These are phyloP conservation scores for Penicillium atrosanguineum DNA, from an alignment of 495 filamentous ascomycete species.

Conservation along the genomic window DNA sequence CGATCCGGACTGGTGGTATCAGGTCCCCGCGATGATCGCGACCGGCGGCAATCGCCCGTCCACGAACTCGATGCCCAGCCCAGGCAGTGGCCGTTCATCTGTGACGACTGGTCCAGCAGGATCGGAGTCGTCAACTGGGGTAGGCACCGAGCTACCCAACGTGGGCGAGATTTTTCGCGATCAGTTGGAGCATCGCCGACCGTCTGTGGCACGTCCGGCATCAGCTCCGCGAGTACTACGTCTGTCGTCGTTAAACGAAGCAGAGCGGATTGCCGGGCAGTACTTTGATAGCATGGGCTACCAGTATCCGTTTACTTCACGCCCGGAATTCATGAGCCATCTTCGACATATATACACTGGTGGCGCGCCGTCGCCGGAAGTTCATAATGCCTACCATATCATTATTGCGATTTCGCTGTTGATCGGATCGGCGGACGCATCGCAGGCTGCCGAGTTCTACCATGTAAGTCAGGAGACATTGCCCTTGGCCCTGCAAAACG, in stretches of 20 bases:
- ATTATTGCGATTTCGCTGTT: constrained; percentile 40
- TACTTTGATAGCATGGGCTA: constrained; percentile 48
- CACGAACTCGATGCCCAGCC: constrained; percentile 20
- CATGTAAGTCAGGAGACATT: constrained; percentile 40
- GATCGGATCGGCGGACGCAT: constrained; percentile 35
- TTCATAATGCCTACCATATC: constrained; percentile 42
- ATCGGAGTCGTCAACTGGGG: constrained; percentile 21
- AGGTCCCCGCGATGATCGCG: constrained; percentile 42
- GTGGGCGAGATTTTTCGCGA: constrained; percentile 48
- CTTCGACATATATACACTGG: constrained; percentile 42
- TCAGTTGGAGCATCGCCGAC: constrained; percentile 43
- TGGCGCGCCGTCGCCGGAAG: constrained; percentile 34
- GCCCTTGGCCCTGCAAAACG: constrained; percentile 39
- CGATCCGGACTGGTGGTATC: constrained; percentile 44
- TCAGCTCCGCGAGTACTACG: constrained; percentile 36
- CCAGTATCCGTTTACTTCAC: constrained; percentile 45
- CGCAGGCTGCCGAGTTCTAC: constrained; percentile 40
- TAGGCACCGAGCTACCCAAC: constrained; percentile 40
- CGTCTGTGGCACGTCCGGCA: constrained; percentile 37
- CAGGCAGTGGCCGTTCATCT: constrained; percentile 25
- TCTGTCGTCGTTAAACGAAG: constrained; percentile 41
- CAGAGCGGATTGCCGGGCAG: constrained; percentile 32
- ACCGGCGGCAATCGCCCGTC: constrained; percentile 21
- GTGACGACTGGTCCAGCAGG: constrained; percentile 16
- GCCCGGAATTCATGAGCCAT: constrained; percentile 34